Base-by-base conservation (phyloP, 1,284 basidiomycete species). In the Inonotus obliquus region DNA sequence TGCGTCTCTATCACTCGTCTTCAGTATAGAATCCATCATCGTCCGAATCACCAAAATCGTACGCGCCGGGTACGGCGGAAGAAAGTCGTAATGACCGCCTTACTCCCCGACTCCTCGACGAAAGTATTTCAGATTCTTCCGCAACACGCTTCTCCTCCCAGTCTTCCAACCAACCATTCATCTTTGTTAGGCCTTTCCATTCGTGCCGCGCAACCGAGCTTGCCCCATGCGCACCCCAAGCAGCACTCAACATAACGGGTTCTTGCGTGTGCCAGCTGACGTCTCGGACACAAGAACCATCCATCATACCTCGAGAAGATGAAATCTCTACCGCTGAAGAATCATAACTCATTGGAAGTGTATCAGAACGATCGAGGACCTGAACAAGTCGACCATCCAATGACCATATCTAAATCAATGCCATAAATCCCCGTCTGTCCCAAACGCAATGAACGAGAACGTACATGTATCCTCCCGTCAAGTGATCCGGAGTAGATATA, bases 401-500 rank as follows among this genome's bases (percentile, higher is more conserved):
- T 1, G 91, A 92, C 94, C 95, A 99, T 63, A 99, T 94, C 87
- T 96, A 72, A 10, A 66, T 19, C 7, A 44, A 25, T 21, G n/a
- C 23, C n/a, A 7, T 25, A 13, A 44, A 14, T 65, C 63, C 57
- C 41, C 25, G 32, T 53, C 29, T 37, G 37, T 38, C 39, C 25
- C 21, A 37, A 29, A 9, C 37, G 47, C 38, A 51, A n/a, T 19
- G 59, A 4, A 35, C 27, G 54, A 52, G 61, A n/a, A 73, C 83
- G 56, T 69, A 94, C 90, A 72, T 94, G 92, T 59, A 95, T 84
- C 65, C 73, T 80, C 10, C 92, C 92, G 70, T 96, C 92, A 0
- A 89, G 80, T 27, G 89, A 90, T 11, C 96, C 96, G 17, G 92
- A 95, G 73, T 98, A 98, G 61, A 99, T 85, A 74, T 99, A 99